A percentile compares a stretch with the other conserved stretches of the same genome.
phyloP scores from a whole-genome alignment of 305 asterid genomes.

The Ajuga reptans region DNA sequence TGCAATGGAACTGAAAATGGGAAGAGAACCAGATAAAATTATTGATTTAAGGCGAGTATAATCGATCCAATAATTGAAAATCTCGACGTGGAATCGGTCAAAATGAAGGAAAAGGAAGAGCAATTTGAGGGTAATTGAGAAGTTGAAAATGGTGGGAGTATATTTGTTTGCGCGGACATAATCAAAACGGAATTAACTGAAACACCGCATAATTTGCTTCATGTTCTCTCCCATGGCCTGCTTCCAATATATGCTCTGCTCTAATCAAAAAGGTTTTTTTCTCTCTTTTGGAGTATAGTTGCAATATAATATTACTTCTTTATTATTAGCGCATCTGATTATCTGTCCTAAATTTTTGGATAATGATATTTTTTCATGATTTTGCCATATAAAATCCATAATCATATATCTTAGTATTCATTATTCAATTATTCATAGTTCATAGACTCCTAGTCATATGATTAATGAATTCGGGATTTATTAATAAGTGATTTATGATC shows the following conservation, averaged over 20 bases:
- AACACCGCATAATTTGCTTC: conserved; percentile 38
- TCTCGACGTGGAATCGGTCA: conserved; percentile 23
- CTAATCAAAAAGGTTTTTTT: neutral
- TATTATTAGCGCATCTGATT: too few relatives aligned
- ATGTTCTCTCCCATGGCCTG: conserved; percentile 27
- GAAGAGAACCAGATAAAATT: conserved; percentile 11
- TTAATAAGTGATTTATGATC: too few relatives aligned
- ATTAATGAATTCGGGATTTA: too few relatives aligned
- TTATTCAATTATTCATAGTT: too few relatives aligned
- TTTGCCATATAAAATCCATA: neutral
- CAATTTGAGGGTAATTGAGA: conserved; percentile 10
- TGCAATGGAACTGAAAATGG: conserved; percentile 14
- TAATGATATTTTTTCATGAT: neutral
- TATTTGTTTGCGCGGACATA: conserved; percentile 25
- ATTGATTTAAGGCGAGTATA: conserved; percentile 14
- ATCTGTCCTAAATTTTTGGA: too few relatives aligned
- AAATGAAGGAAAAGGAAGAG: conserved; percentile 5
- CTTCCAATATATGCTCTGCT: conserved; percentile 23
- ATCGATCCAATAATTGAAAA: neutral
- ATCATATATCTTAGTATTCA: too few relatives aligned
- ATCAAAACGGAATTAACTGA: conserved; percentile 45
- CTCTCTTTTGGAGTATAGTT: too few relatives aligned
- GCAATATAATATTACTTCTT: too few relatives aligned
- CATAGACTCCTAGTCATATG: too few relatives aligned
- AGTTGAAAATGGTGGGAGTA: conserved; percentile 19